A percentile compares a stretch with the other conserved stretches of the same genome.
Conservation (phyloP, 192 early-diverging fungal species). For the Endogone sp. region DNA sequence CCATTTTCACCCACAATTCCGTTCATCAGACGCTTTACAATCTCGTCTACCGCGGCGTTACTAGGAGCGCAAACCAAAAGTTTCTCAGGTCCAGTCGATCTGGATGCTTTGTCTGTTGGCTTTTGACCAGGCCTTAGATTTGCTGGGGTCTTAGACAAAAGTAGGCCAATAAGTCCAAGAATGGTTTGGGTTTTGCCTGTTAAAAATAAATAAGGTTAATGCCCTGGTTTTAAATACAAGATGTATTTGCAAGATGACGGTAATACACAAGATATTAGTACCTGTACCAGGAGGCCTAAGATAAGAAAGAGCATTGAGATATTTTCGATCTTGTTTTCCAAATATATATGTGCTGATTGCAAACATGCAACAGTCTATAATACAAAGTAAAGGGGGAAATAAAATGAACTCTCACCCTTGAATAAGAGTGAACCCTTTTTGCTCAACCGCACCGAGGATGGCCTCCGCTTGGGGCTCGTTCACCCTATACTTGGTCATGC, state of each 20-base stretch:
- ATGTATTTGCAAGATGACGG: too few species aligned
- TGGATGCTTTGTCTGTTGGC: constrained; percentile 9
- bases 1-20: constrained; percentile 68
- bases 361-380: too few species aligned
- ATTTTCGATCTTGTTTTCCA: too few species aligned
- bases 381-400: not conserved
- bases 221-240: too few species aligned
- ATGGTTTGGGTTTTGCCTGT: constrained; percentile 92
- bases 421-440: constrained; percentile 82
- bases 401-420: constrained; percentile 56
- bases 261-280: too few species aligned
- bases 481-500: constrained; percentile 66
- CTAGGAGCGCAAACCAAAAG: constrained; percentile 92
- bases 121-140: not conserved
- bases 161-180: constrained; percentile 71
- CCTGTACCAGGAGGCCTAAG: constrained; percentile 56
- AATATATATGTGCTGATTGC: too few species aligned
- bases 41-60: constrained; percentile 96
- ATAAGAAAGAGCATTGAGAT: constrained; percentile 1
- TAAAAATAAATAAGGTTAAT: not conserved
- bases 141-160: constrained; percentile 40
- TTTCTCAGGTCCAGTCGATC: constrained; percentile 37
- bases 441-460: constrained; percentile 60
- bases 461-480: constrained; percentile 91
- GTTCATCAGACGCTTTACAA: constrained; percentile 77